Percentiles rank a stretch among this genome's conserved stretches.
phyloP scores from a whole-genome alignment of 257 asterid species.

The Eucommia ulmoides region DNA sequence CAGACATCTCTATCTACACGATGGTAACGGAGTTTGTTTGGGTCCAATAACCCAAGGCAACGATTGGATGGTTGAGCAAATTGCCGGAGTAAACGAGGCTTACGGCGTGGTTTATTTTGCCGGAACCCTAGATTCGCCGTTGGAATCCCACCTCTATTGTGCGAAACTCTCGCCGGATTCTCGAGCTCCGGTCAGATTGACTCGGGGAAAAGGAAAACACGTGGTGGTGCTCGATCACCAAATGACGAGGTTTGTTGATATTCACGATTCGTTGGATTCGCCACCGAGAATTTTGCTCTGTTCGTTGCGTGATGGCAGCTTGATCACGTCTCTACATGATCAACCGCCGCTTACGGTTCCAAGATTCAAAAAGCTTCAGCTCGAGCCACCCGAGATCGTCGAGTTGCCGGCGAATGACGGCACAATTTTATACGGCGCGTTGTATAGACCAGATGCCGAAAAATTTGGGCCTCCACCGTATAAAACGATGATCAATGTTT shows the following conservation, averaged over 20 bases:
- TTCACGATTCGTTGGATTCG: slow-evolving; percentile 53
- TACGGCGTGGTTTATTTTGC: slow-evolving; percentile 61
- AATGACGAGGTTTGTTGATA: slow-evolving; percentile 66
- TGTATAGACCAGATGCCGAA: slow-evolving; percentile 62
- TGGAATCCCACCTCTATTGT: slow-evolving; percentile 78
- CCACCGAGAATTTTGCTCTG: slow-evolving; percentile 63
- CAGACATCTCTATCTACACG: slow-evolving; percentile 69
- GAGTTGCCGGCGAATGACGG: slow-evolving; percentile 64
- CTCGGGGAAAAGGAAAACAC: slow-evolving; percentile 72
- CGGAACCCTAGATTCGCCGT: slow-evolving; percentile 66
- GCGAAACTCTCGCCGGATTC: slow-evolving; percentile 36
- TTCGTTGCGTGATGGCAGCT: slow-evolving; percentile 56
- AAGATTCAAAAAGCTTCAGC: slow-evolving; percentile 37
- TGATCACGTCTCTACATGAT: slow-evolving; percentile 46
- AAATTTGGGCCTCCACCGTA: slow-evolving; percentile 92
- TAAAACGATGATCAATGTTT: slow-evolving; percentile 82
- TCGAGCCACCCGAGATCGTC: slow-evolving; percentile 58
- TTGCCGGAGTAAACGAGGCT: slow-evolving; percentile 77
- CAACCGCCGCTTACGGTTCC: slow-evolving; percentile 40
- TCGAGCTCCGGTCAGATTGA: slow-evolving; percentile 48
- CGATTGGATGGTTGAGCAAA: slow-evolving; percentile 92
- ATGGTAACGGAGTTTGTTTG: slow-evolving; percentile 51
- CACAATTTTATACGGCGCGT: slow-evolving; percentile 58
- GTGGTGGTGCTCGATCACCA: slow-evolving; percentile 81
- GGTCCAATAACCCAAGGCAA: slow-evolving; percentile 84